Percentiles rank a stretch among this genome's conserved stretches.
Conservation (phyloP, 192 early-diverging fungal species). For the Podila verticillata region DNA sequence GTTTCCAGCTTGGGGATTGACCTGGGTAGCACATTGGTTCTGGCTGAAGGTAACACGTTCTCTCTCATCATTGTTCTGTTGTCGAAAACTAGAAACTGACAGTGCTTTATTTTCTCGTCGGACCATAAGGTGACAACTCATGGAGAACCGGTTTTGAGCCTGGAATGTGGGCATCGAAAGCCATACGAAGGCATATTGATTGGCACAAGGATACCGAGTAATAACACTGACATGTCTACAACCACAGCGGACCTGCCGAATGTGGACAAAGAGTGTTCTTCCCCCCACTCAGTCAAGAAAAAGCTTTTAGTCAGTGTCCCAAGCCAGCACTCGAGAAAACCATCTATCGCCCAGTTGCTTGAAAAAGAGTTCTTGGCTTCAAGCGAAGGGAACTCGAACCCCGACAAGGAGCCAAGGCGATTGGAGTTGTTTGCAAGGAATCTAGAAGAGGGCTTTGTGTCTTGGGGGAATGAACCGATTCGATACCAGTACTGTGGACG, state of each 20-base stretch:
- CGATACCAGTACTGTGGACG: slow-evolving; percentile 40
- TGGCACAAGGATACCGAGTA: slow-evolving; percentile 23
- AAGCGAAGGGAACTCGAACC: background rate
- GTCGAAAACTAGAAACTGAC: background rate
- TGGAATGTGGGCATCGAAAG: slow-evolving; percentile 62
- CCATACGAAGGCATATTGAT: slow-evolving; percentile 74
- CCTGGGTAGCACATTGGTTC: slow-evolving; percentile 63
- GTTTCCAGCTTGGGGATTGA: slow-evolving; percentile 68
- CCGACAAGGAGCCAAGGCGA: slow-evolving; percentile 12
- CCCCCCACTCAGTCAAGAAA: background rate
- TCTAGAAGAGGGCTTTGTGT: slow-evolving; percentile 61
- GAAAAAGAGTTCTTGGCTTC: slow-evolving; percentile 25
- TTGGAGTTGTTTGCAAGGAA: slow-evolving; percentile 78
- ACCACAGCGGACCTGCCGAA: background rate
- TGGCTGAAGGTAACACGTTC: slow-evolving; percentile 71
- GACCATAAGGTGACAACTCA: slow-evolving; percentile 42
- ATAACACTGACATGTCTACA: background rate
- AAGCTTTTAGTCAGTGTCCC: slow-evolving; percentile 64
- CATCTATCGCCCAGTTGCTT: slow-evolving; percentile 60
- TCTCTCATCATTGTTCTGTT: background rate
- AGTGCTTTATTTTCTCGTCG: background rate
- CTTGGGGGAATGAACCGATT: slow-evolving; percentile 76
- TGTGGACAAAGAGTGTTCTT: background rate
- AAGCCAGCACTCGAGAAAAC: slow-evolving; percentile 70
- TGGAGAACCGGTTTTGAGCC: slow-evolving; percentile 53